Conservation (phyloP, 2,329 filamentous ascomycete genomes). For the Paraconiothyrium brasiliense region DNA sequence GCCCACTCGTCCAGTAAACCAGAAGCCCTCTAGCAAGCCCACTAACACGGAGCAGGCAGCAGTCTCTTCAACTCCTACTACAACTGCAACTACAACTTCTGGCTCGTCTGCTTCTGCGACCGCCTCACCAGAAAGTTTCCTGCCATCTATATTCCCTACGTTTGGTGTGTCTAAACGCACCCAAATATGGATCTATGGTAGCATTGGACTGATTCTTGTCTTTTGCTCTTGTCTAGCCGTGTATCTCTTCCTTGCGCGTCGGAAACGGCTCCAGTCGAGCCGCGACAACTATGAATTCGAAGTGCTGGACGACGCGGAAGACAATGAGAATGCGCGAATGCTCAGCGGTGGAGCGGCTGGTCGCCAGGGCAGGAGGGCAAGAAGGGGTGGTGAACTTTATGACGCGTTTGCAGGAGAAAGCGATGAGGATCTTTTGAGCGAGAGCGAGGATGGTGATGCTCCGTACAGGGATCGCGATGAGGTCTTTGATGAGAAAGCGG, state of each 20-base stretch:
- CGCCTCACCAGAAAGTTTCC: slow-evolving; percentile 59
- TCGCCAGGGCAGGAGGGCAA: slow-evolving; percentile 59
- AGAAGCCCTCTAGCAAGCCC: slow-evolving; percentile 66
- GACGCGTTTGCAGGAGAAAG: slow-evolving; percentile 97
- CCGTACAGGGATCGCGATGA: slow-evolving; percentile 45
- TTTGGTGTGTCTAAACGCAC: slow-evolving; percentile 89
- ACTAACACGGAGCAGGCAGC: slow-evolving; percentile 35
- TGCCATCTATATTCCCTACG: slow-evolving; percentile 88
- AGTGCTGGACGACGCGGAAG: slow-evolving; percentile 84
- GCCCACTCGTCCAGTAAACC: slow-evolving; percentile 65
- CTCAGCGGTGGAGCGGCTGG: slow-evolving; percentile 46
- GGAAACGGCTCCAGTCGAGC: slow-evolving; percentile 76
- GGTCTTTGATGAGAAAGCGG: slow-evolving; percentile 46
- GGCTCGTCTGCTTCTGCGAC: slow-evolving; percentile 31
- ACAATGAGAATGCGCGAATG: slow-evolving; percentile 62
- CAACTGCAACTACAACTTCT: slow-evolving; percentile 30
- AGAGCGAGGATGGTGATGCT: slow-evolving; percentile 53
- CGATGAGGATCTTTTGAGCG: slow-evolving; percentile 71
- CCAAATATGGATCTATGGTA: slow-evolving; percentile 92
- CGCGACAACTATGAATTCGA: slow-evolving; percentile 94
- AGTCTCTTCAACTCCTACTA: slow-evolving; percentile 31
- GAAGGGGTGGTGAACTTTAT: slow-evolving; percentile 87
- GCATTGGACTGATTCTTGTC: slow-evolving; percentile 80
- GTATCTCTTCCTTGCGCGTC: slow-evolving; percentile 82
- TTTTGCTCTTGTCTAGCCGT: slow-evolving; percentile 85